Evolutionary conservation across 2,329 filamentous ascomycete species (phyloP).

Genomic region (Colletotrichum trifolii): DNA sequence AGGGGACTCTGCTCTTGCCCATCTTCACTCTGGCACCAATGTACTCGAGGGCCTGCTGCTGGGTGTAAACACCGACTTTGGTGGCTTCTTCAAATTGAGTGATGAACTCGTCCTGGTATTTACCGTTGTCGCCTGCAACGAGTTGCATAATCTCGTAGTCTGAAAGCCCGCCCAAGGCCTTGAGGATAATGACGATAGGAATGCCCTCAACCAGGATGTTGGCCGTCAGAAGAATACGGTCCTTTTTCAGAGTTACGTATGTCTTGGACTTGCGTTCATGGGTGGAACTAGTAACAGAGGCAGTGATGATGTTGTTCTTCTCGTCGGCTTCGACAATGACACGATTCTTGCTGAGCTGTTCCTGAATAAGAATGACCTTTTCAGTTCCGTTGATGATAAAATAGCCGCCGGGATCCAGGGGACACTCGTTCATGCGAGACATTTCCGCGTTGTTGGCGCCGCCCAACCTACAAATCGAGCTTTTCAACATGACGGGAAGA

Average conservation of each 20-base stretch:
- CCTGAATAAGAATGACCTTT: conserved; percentile 98
- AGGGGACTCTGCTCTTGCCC: conserved; percentile 71
- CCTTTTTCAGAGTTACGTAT: conserved; percentile 94
- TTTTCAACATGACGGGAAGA: conserved; percentile 96
- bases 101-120: conserved; percentile 94
- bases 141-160: conserved; percentile 95
- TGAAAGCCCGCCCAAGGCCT: conserved; percentile 91
- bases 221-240: conserved; percentile 87
- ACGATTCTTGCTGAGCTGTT: conserved; percentile 98
- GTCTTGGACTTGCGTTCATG: conserved; percentile 98
- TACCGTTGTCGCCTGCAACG: conserved; percentile 85
- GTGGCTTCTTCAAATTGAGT: conserved; percentile 95
- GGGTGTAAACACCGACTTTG: conserved; percentile 86
- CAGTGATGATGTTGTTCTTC: conserved; percentile 93
- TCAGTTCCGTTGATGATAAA: conserved; percentile 98
- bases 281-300: conserved; percentile 96
- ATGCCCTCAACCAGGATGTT: conserved; percentile 93
- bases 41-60: conserved; percentile 95
- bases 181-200: conserved; percentile 93
- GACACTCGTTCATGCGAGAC: conserved; percentile 94
- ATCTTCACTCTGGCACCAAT: conserved; percentile 90
- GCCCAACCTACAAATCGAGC: conserved; percentile 88
- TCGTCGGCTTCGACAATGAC: conserved; percentile 94
- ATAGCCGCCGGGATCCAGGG: conserved; percentile 95
- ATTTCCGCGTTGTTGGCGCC: conserved; percentile 88